A percentile compares a stretch with the other conserved stretches of the same genome.
These are phyloP conservation scores for Euphorbia celastroides DNA, from an alignment of 441 rosid species.

Conservation along the genomic window DNA sequence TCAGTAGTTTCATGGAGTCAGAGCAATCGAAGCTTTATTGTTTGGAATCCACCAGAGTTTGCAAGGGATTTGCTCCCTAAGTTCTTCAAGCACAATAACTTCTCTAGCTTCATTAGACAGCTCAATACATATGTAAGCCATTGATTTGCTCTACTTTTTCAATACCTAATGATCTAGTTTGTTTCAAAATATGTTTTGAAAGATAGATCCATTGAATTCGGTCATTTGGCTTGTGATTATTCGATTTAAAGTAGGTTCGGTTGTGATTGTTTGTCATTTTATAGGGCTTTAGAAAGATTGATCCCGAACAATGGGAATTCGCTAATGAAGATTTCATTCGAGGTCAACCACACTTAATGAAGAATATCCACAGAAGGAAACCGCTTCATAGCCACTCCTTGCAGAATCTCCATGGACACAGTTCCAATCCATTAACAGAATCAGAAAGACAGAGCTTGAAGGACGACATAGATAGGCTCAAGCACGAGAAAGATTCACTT, in stretches of 20 bases:
- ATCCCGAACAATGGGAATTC: constrained; percentile 94
- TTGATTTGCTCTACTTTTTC: not conserved
- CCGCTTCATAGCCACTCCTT: constrained; percentile 91
- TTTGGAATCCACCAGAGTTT: constrained; percentile 71
- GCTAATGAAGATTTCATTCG: constrained; percentile 77
- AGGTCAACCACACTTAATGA: constrained; percentile 66
- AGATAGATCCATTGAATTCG: constrained; percentile 68
- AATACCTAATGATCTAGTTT: not conserved
- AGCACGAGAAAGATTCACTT: constrained; percentile 51
- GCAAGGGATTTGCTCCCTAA: constrained; percentile 72
- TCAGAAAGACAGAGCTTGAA: constrained; percentile 58
- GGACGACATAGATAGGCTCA: constrained; percentile 61
- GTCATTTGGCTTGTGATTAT: constrained; percentile 40
- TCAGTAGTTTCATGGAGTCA: constrained; percentile 78
- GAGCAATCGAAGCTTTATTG: constrained; percentile 64
- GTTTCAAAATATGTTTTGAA: constrained; percentile 51
- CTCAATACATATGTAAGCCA: constrained; percentile 90
- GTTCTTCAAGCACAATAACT: constrained; percentile 87
- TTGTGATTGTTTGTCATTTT: constrained; percentile 13
- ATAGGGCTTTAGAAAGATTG: constrained; percentile 83
- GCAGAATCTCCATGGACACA: constrained; percentile 53
- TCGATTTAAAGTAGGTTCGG: constrained; percentile 3
- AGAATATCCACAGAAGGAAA: constrained; percentile 87
- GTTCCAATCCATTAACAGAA: constrained; percentile 41
- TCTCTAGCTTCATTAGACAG: constrained; percentile 95